phyloP scores from a whole-genome alignment of 768 basidiomycete species.

The Serendipita sp. region DNA sequence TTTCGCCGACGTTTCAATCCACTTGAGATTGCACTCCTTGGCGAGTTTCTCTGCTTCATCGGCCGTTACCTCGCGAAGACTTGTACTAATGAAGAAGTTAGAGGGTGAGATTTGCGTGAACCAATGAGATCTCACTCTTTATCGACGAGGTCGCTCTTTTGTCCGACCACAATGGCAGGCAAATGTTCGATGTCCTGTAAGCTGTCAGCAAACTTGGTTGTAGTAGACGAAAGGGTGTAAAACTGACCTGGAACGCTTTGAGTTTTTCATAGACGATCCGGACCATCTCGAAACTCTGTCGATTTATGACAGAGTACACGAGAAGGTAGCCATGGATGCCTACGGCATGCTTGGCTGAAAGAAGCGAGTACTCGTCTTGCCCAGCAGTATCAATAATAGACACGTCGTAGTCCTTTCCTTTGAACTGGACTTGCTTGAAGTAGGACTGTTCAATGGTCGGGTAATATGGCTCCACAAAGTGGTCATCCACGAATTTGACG shows the following conservation, averaged over 20 bases:
- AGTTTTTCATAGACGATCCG: conserved; percentile 90
- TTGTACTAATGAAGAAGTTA: conserved; percentile 14
- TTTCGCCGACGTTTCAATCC: conserved; percentile 82
- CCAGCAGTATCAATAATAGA: conserved; percentile 98
- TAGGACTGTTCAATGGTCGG: conserved; percentile 88
- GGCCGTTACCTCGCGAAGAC: conserved; percentile 54
- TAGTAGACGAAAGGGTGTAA: conserved; percentile 83
- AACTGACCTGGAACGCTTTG: conserved; percentile 69
- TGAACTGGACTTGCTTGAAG: conserved; percentile 71
- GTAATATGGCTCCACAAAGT: conserved; percentile 85
- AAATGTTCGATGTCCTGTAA: conserved; percentile 37
- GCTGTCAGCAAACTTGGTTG: conserved; percentile 84
- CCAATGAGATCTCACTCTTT: conserved; percentile 12
- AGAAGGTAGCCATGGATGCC: conserved; percentile 96
- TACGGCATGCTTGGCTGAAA: conserved; percentile 86
- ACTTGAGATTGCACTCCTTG: conserved; percentile 53
- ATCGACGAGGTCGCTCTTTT: background rate
- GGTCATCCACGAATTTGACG: conserved; percentile 83
- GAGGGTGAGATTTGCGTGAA: conserved; percentile 20
- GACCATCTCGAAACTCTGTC: conserved; percentile 89
- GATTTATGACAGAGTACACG: conserved; percentile 84
- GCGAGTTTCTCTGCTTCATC: conserved; percentile 67
- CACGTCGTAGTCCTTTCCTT: conserved; percentile 84
- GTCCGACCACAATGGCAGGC: conserved; percentile 5
- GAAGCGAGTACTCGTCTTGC: conserved; percentile 93